Base-by-base conservation (phyloP, 768 basidiomycete genomes). In the Pulveroboletus sp. region DNA sequence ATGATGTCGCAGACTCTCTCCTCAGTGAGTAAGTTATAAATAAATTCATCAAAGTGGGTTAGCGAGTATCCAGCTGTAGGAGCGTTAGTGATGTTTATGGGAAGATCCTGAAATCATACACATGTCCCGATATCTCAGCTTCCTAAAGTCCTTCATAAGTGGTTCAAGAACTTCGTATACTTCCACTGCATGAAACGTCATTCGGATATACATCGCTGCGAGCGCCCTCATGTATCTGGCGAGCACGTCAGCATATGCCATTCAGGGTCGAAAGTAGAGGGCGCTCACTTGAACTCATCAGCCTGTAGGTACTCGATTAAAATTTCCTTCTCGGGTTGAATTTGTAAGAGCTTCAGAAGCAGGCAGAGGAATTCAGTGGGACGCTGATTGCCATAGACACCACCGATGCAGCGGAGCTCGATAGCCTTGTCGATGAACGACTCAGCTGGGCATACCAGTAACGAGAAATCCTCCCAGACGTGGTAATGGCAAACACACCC, bases 311-410 rank as follows among this genome's bases (percentile, higher is more conserved):
- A 99, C 64, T 98, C 96, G 1, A 98, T 73, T 44, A 98, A 66
- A 46, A 99, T 97, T 71, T 98, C 96, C 67, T 94, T 95, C 71
- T 97, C 91, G 4, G 96, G 96, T 65, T 98, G 96, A 43, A 99
- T 84, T 70, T 97, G 95, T 39, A 99, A 76, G 44, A 99, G 78
- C 68, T 99, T 99, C 58, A 98, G 75, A 42, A 94, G 80, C 37
- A 99, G 76, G 63, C 89, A 94, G 43, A 98, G 72, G 69, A 95
- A 99, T 64, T 93, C 86, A 4, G 94, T 98, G 0, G 96, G 96
- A 40, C 85, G 81, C 59, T 96, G 91, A 68, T 97, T 97, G 53
- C 86, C 89, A 70, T 93, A 94, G 9, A 97, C 94, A 13, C 96
- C 96, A 9, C 96, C 96, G 49, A 98, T 84, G 51, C 72, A 80